phyloP scores from a whole-genome alignment of 1,284 basidiomycete genomes.

The Jaminaea rosea region DNA sequence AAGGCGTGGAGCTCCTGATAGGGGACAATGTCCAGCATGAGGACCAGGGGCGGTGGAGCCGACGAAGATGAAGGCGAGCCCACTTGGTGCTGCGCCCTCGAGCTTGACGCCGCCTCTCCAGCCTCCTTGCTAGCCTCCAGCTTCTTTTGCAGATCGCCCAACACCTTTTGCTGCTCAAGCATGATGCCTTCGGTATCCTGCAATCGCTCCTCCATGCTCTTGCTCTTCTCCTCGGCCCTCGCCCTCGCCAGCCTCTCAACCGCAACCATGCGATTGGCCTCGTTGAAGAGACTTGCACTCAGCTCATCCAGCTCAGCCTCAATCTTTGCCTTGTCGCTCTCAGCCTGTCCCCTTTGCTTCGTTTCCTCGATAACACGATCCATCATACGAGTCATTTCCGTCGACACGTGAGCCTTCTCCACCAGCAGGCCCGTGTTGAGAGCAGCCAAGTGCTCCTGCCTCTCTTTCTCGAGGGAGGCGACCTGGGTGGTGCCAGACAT shows the following conservation, averaged over 20 bases:
- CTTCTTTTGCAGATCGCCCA: conserved; percentile 71
- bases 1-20: conserved; percentile 81
- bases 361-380: conserved; percentile 89
- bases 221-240: conserved; percentile 70
- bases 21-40: conserved; percentile 52
- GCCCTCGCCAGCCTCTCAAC: conserved; percentile 69
- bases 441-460: conserved; percentile 48
- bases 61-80: not conserved
- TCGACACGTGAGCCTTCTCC: conserved; percentile 76
- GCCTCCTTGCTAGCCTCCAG: conserved; percentile 55
- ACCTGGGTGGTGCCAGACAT: conserved; percentile 48
- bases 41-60: not conserved
- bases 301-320: conserved; percentile 67
- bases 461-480: conserved; percentile 54
- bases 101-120: conserved; percentile 37
- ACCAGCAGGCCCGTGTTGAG: conserved; percentile 71
- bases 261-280: conserved; percentile 57
- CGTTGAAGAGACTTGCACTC: conserved; percentile 59
- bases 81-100: not conserved
- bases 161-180: conserved; percentile 49
- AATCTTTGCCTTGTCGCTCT: conserved; percentile 59
- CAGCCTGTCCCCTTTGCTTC: conserved; percentile 75
- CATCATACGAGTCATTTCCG: conserved; percentile 87
- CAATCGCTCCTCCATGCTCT: conserved; percentile 69
- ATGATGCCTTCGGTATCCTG: conserved; percentile 66